phyloP scores from a whole-genome alignment of 2,329 filamentous ascomycete species.

The Periconia digitata region DNA sequence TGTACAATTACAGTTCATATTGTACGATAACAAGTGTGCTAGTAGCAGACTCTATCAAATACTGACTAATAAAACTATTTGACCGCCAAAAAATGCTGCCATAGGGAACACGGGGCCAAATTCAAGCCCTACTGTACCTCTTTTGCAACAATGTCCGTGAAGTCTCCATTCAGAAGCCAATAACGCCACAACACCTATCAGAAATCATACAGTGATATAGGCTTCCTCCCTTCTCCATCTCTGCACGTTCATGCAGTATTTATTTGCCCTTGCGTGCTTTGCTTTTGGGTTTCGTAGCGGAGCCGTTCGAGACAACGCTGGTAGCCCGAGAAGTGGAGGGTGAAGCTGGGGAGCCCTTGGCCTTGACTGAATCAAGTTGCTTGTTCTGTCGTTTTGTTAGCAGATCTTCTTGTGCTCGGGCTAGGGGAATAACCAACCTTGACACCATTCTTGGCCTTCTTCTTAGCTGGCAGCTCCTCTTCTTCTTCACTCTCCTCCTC shows the following conservation, averaged over 20 bases:
- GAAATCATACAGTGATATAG: background rate
- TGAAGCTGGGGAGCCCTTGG: slow-evolving; percentile 71
- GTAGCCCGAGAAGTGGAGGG: slow-evolving; percentile 79
- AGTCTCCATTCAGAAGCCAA: background rate
- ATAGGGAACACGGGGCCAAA: background rate
- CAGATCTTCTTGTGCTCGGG: background rate
- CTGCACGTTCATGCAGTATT: background rate
- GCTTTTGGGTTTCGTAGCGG: slow-evolving; percentile 51
- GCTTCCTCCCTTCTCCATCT: background rate
- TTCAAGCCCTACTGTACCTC: background rate
- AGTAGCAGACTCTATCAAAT: background rate
- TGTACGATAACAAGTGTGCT: background rate
- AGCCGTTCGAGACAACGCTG: slow-evolving; percentile 78
- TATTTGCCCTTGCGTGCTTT: slow-evolving; percentile 54
- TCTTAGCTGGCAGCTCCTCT: slow-evolving; percentile 80
- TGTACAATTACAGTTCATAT: slow-evolving; percentile 1
- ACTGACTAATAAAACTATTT: background rate
- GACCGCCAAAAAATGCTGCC: background rate
- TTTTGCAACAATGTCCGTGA: background rate
- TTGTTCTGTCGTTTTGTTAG: slow-evolving; percentile 73
- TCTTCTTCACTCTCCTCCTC: slow-evolving; percentile 80
- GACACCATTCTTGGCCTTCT: slow-evolving; percentile 86
- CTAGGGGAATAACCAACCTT: slow-evolving; percentile 64
- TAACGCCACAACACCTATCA: slow-evolving; percentile 8
- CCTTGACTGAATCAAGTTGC: slow-evolving; percentile 85